Evolutionary conservation across 768 basidiomycete species (phyloP).

Genomic region (Chalciporus piperatus): DNA sequence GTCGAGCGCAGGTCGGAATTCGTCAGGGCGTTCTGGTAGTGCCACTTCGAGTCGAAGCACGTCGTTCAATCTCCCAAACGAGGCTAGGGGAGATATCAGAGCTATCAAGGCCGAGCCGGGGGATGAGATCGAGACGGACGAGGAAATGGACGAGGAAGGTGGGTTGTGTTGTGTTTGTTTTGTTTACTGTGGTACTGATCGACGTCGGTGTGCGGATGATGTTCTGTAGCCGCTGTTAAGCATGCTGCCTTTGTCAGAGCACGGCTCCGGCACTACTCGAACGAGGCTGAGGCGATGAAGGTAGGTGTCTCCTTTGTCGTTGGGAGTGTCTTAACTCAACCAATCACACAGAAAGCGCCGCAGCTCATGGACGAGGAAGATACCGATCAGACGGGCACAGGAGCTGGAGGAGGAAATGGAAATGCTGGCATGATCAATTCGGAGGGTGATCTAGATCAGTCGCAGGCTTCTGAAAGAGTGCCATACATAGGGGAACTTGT

Average conservation of each 20-base stretch:
- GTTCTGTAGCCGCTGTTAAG: slow-evolving; percentile 58
- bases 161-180: slow-evolving; percentile 35
- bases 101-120: slow-evolving; percentile 40
- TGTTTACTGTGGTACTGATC: too few relatives aligned
- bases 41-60: slow-evolving; percentile 75
- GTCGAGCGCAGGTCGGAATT: slow-evolving; percentile 56
- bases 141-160: slow-evolving; percentile 92
- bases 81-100: slow-evolving; percentile 59
- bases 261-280: slow-evolving; percentile 82
- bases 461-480: not conserved
- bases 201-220: too few relatives aligned
- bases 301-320: slow-evolving; percentile 34
- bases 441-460: not conserved
- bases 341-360: slow-evolving; percentile 53
- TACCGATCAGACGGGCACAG: slow-evolving; percentile 2
- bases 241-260: slow-evolving; percentile 80
- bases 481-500: not conserved
- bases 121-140: slow-evolving; percentile 62
- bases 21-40: slow-evolving; percentile 59
- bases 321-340: not conserved
- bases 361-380: slow-evolving; percentile 67
- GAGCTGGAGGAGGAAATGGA: not conserved
- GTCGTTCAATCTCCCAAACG: slow-evolving; percentile 76
- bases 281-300: slow-evolving; percentile 93
- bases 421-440: slow-evolving; percentile 13